phyloP scores from a whole-genome alignment of 345 rosid species.

The Salix caprea region DNA sequence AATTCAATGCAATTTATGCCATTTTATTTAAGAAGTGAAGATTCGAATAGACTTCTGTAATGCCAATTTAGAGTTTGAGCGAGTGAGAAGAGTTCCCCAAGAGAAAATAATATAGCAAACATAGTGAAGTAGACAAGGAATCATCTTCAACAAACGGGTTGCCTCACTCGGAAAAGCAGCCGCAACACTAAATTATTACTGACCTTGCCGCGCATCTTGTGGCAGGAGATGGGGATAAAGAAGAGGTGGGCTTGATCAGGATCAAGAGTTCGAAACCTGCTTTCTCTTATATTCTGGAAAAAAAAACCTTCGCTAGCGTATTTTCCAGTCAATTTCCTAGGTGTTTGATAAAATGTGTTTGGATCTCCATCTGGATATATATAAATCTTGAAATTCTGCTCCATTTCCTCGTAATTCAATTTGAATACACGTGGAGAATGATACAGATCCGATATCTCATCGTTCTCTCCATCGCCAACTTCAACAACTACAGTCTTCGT shows the following conservation, averaged over 20 bases:
- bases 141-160: neutral
- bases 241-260: slow-evolving; percentile 86
- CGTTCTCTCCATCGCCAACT: slow-evolving; percentile 9
- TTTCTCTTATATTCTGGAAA: slow-evolving; percentile 85
- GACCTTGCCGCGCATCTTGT: slow-evolving; percentile 98
- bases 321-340: slow-evolving; percentile 89
- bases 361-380: slow-evolving; percentile 97
- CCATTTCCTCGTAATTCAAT: slow-evolving; percentile 57
- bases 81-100: too few relatives aligned
- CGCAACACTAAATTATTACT: neutral
- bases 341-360: slow-evolving; percentile 77
- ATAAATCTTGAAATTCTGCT: slow-evolving; percentile 59
- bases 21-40: neutral
- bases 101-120: too few relatives aligned
- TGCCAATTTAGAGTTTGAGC: too few relatives aligned
- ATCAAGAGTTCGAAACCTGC: slow-evolving; percentile 63
- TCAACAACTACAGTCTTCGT: neutral
- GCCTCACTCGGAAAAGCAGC: neutral
- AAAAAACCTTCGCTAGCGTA: slow-evolving; percentile 99
- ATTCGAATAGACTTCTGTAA: too few relatives aligned
- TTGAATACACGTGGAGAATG: slow-evolving; percentile 60
- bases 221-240: slow-evolving; percentile 91
- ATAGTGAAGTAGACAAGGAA: neutral
- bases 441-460: slow-evolving; percentile 46
- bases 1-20: neutral